Percentiles rank a stretch among this genome's conserved stretches.
Conservation (phyloP, 2,329 filamentous ascomycete species). For the Verticillium klebahnii region DNA sequence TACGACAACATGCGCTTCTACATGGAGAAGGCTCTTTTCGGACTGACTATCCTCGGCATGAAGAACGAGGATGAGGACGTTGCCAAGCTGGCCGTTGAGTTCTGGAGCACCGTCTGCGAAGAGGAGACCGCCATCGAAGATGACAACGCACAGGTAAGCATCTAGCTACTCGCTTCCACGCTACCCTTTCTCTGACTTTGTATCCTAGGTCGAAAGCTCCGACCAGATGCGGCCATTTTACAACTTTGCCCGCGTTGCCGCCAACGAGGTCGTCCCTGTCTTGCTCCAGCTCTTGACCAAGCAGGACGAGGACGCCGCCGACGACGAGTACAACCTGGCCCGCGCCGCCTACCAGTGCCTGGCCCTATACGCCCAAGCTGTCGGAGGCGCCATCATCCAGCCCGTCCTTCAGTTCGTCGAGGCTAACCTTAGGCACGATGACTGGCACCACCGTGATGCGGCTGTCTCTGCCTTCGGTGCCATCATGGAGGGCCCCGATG, state of each 20-base stretch:
- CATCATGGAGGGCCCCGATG: constrained; percentile 97
- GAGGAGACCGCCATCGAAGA: constrained; percentile 98
- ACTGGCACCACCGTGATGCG: constrained; percentile 94
- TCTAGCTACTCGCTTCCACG: constrained; percentile 5
- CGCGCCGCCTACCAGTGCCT: constrained; percentile 95
- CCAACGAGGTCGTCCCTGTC: constrained; percentile 89
- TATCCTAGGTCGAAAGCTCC: constrained; percentile 58
- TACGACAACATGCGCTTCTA: constrained; percentile 99
- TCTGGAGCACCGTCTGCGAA: constrained; percentile 99
- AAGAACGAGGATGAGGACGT: constrained; percentile 97
- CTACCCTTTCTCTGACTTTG: constrained; percentile 10
- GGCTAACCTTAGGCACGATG: constrained; percentile 78
- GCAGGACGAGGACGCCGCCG: constrained; percentile 93
- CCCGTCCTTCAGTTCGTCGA: constrained; percentile 91
- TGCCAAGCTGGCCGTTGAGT: constrained; percentile 95
- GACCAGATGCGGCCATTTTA: constrained; percentile 88
- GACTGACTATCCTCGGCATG: constrained; percentile 96
- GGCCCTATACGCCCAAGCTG: constrained; percentile 90
- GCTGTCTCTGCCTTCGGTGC: constrained; percentile 96
- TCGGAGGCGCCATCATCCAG: constrained; percentile 76
- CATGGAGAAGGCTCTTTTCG: constrained; percentile 99
- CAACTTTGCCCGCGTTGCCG: constrained; percentile 91
- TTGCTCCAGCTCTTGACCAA: constrained; percentile 85
- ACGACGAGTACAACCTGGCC: constrained; percentile 97
- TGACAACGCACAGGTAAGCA: constrained; percentile 74